Evolutionary conservation across 768 basidiomycete species (phyloP).

Genomic region (Coprinopsis strossmayeri): DNA sequence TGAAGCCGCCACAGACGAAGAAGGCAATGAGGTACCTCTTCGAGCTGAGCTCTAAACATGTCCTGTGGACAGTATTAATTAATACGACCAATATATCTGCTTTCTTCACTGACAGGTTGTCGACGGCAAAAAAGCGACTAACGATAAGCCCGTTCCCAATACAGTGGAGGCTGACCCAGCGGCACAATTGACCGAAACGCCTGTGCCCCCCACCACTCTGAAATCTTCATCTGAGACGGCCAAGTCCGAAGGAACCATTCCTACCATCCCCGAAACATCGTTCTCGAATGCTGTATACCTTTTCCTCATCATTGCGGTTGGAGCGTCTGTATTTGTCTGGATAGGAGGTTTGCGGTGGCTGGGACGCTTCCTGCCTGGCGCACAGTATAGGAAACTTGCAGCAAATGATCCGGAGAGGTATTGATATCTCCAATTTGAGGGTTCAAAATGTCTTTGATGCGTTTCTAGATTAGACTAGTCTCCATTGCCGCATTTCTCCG

Average conservation of each 20-base stretch:
- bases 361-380: constrained; percentile 31
- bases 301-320: constrained; percentile 38
- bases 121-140: not conserved
- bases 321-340: constrained; percentile 40
- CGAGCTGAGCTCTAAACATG: constrained; percentile 82
- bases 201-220: not conserved
- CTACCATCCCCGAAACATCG: constrained; percentile 1
- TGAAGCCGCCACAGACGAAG: constrained; percentile 47
- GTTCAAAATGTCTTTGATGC: not conserved
- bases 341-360: constrained; percentile 46
- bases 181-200: not conserved
- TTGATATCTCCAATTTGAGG: not conserved
- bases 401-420: constrained; percentile 12
- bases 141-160: not conserved
- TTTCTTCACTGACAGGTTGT: not conserved
- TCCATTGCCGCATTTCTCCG: too few relatives aligned
- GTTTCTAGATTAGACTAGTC: not conserved
- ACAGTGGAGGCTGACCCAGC: not conserved
- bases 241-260: not conserved
- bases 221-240: too few relatives aligned
- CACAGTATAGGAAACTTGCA: constrained; percentile 39
- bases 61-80: constrained; percentile 26
- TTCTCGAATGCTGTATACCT: constrained; percentile 28
- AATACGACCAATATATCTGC: constrained; percentile 3
- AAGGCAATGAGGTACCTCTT: constrained; percentile 87